phyloP scores from a whole-genome alignment of 495 filamentous ascomycete species.

The Podospora didyma region DNA sequence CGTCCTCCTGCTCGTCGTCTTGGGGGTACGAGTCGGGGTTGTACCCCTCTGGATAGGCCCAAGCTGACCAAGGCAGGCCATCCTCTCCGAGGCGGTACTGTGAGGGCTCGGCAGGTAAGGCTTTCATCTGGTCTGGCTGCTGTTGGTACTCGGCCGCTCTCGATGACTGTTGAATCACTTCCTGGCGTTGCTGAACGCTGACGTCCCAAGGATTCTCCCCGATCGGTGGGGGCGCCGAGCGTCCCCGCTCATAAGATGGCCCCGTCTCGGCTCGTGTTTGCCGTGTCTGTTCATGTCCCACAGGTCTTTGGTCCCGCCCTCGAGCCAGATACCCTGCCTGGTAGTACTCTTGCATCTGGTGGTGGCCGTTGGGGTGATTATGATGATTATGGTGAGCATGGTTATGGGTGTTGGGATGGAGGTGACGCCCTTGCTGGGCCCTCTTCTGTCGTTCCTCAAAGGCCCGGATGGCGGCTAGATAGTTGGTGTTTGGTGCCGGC shows the following conservation, averaged over 20 bases:
- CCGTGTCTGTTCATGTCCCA: conserved; percentile 20
- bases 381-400: conserved; percentile 14
- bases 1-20: conserved; percentile 16
- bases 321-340: conserved; percentile 10
- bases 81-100: conserved; percentile 43
- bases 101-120: conserved; percentile 35
- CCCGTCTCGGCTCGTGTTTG: conserved; percentile 25
- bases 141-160: conserved; percentile 1
- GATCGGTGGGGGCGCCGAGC: conserved; percentile 42
- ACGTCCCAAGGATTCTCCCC: conserved; percentile 42
- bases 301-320: conserved; percentile 12
- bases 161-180: neutral
- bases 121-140: conserved; percentile 27
- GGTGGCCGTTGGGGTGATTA: conserved; percentile 13
- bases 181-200: conserved; percentile 9
- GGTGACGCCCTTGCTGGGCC: conserved; percentile 1
- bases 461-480: conserved; percentile 30
- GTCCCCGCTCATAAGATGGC: conserved; percentile 34
- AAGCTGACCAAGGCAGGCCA: conserved; percentile 40
- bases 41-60: conserved; percentile 30
- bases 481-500: conserved; percentile 39
- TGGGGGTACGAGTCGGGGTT: conserved; percentile 14
- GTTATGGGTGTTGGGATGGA: neutral
- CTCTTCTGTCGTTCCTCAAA: conserved; percentile 27
- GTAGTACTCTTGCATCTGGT: conserved; percentile 33